These are phyloP conservation scores for Aspergillus unguis DNA, from an alignment of 2,329 filamentous ascomycete species.

Conservation along the genomic window DNA sequence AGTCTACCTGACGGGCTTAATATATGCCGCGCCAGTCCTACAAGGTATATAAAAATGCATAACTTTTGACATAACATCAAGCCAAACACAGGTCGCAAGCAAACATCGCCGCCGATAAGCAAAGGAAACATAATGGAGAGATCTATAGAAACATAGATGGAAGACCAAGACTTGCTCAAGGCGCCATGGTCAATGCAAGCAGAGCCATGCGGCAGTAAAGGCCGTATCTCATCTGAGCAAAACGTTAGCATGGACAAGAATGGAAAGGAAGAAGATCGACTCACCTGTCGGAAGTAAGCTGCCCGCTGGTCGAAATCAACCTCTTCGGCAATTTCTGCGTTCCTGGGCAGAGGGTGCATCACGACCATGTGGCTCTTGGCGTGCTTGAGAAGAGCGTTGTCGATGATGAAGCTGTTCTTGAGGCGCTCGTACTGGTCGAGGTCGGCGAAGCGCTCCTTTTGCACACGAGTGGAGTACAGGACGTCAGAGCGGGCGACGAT, in stretches of 20 bases:
- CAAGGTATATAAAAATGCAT: constrained; percentile 30
- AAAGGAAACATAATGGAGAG: background rate
- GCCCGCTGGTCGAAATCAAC: constrained; percentile 96
- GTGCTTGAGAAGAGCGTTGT: constrained; percentile 83
- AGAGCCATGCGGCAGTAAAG: constrained; percentile 98
- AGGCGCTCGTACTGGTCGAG: constrained; percentile 77
- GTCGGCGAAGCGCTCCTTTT: constrained; percentile 92
- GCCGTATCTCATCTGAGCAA: constrained; percentile 83
- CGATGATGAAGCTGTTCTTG: constrained; percentile 83
- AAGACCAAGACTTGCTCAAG: constrained; percentile 26
- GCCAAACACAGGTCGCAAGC: constrained; percentile 19
- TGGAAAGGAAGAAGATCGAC: constrained; percentile 35
- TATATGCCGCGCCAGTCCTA: constrained; percentile 28
- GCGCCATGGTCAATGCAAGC: constrained; percentile 84
- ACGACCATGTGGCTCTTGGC: constrained; percentile 93
- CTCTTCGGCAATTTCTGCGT: constrained; percentile 89
- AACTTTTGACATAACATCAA: constrained; percentile 29
- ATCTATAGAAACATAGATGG: constrained; percentile 16
- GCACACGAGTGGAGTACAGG: constrained; percentile 93
- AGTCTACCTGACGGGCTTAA: constrained; percentile 33
- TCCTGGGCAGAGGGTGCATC: constrained; percentile 91
- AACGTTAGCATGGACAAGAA: constrained; percentile 41
- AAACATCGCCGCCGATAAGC: background rate
- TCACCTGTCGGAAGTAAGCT: constrained; percentile 98
- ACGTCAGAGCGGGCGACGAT: constrained; percentile 85